Evolutionary conservation across 768 basidiomycete species (phyloP).

Genomic region (Guyanaporus albipodus): DNA sequence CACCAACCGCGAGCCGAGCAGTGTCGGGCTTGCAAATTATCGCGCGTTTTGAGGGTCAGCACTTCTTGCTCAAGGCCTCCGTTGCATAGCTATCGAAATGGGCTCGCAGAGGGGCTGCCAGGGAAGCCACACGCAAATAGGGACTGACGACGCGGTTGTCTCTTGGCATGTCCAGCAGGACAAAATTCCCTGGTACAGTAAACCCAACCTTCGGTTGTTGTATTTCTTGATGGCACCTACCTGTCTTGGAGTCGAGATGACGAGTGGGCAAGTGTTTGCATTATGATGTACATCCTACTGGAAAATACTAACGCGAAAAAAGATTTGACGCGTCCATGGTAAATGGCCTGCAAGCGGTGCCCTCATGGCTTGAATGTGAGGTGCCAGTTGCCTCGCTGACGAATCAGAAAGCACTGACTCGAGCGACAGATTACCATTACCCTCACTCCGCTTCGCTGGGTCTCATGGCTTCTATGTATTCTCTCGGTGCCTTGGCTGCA

Average conservation of each 20-base stretch:
- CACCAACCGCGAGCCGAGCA: too few relatives aligned
- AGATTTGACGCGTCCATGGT: slow-evolving; percentile 47
- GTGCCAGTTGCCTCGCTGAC: too few relatives aligned
- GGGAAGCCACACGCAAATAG: too few relatives aligned
- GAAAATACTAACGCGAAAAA: neutral
- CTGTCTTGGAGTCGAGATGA: slow-evolving; percentile 13
- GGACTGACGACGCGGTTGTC: slow-evolving; percentile 8
- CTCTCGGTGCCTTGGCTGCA: slow-evolving; percentile 51
- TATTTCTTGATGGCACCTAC: slow-evolving; percentile 53
- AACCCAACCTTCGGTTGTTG: slow-evolving; percentile 51
- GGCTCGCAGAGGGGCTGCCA: neutral
- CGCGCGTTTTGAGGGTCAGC: too few relatives aligned
- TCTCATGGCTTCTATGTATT: slow-evolving; percentile 54
- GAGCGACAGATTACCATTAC: slow-evolving; percentile 42
- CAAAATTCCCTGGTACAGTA: slow-evolving; percentile 55
- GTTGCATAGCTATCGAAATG: too few relatives aligned
- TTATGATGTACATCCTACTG: neutral
- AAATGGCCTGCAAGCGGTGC: slow-evolving; percentile 57
- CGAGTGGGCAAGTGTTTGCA: neutral
- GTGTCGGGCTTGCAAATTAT: too few relatives aligned
- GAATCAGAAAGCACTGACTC: neutral
- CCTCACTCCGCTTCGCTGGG: slow-evolving; percentile 53
- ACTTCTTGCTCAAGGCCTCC: too few relatives aligned
- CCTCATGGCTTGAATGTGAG: slow-evolving; percentile 53
- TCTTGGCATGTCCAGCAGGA: slow-evolving; percentile 35